Base-by-base conservation (phyloP, 2,329 filamentous ascomycete genomes). In the Hypoxylon sp. region DNA sequence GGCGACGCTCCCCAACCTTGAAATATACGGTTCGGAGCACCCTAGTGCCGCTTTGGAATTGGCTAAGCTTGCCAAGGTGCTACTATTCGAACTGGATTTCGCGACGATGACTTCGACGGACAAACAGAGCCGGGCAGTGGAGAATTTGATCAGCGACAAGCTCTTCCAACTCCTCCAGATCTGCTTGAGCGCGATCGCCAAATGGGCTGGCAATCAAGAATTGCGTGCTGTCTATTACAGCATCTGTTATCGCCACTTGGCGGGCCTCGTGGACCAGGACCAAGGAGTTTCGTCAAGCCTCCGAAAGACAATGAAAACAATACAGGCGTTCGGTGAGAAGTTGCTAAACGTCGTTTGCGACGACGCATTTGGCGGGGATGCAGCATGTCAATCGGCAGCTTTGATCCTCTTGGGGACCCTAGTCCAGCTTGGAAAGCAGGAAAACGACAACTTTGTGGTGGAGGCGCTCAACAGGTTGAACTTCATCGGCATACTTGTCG, bases 121-220 rank as follows among this genome's bases (percentile, higher is more conserved):
- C 67, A 81, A 80, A 57, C 75, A 82, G 48, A 81, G 78, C 65
- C 77, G 78, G 52, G 81, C 81, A 3, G 82, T 87, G 59, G 87
- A 90, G 34, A 93, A 93, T 76, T 84, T 95, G 25, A 89, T 96
- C 32, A 92, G 93, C 75, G 95, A 98, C 76, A 93, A 96, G 74
- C 85, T 98, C 0, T 94, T 94, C 75, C 91, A 97, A 75, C 86
- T 98, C 3, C 97, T 99, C 83, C 92, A 97, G 68, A 88, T 93
- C 39, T 94, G 92, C 67, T 83, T 97, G 12, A 87, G 90, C 71
- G 93, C 93, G 4, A 91, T 97, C 58, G 88, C 90, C 69, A 89
- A 91, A 66, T 90, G 91, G 74, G 86, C 89, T 1, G 89, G 90
- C 3, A 90, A 87, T 56, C 82, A 91, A 14, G 85, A 89, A 58